Percentiles rank a stretch among this genome's conserved stretches.
Evolutionary conservation across 2,329 filamentous ascomycete genomes (phyloP).

Genomic region (Aspergillus sojae): DNA sequence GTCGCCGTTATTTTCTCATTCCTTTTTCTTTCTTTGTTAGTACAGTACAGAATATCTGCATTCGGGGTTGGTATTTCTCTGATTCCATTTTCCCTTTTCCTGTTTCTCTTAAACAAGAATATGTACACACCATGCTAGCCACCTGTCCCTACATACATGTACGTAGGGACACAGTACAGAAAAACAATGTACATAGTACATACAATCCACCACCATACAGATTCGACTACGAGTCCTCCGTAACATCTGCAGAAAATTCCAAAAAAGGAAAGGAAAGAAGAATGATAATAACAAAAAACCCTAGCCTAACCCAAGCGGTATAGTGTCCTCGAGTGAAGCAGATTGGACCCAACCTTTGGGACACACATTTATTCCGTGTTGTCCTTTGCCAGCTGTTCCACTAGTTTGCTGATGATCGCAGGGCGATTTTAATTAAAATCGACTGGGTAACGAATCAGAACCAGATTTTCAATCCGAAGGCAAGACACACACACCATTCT

Average conservation of each 20-base stretch:
- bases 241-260: neutral
- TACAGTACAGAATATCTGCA: neutral
- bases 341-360: neutral
- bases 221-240: too few relatives aligned
- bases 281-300: neutral
- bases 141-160: neutral
- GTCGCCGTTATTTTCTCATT: neutral
- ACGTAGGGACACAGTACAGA: neutral
- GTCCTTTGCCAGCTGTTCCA: conserved; percentile 17
- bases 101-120: neutral
- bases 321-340: neutral
- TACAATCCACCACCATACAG: neutral
- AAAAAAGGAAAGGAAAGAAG: neutral
- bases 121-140: neutral
- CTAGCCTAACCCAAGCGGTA: neutral
- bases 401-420: conserved; percentile 15
- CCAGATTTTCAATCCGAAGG: neutral
- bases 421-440: conserved; percentile 10
- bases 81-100: neutral
- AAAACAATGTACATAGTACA: neutral
- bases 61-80: neutral
- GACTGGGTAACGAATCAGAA: conserved; percentile 10
- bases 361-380: conserved; percentile 8
- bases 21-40: neutral
- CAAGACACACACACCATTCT: neutral